phyloP scores from a whole-genome alignment of 192 early-diverging fungal species.

The Chytriomyces sp. region DNA sequence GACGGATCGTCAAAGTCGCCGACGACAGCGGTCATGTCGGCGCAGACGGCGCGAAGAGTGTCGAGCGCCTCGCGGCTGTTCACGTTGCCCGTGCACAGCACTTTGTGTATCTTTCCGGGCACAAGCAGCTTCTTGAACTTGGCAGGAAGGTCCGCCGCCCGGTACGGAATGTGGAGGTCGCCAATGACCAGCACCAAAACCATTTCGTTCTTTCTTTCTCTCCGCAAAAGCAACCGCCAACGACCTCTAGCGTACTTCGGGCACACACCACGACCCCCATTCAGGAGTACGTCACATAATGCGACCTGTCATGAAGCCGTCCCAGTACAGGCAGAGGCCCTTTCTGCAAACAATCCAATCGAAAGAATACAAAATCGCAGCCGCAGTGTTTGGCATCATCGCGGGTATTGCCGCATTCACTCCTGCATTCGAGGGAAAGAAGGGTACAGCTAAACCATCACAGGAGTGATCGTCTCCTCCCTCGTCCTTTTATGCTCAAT shows the following conservation, averaged over 20 bases:
- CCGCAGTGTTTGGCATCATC: not conserved
- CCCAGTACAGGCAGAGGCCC: not conserved
- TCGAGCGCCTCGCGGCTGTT: constrained; percentile 82
- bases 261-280: not conserved
- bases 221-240: not conserved
- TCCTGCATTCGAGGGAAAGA: too few species aligned
- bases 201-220: constrained; percentile 52
- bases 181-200: constrained; percentile 83
- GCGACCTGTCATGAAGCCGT: not conserved
- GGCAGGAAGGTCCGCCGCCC: constrained; percentile 81
- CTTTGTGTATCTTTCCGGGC: constrained; percentile 87
- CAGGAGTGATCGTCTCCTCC: too few species aligned
- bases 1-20: constrained; percentile 81
- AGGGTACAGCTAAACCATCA: too few species aligned
- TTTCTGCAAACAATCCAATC: not conserved
- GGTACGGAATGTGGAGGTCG: constrained; percentile 94
- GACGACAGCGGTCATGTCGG: constrained; percentile 72
- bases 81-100: constrained; percentile 91
- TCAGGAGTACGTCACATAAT: too few species aligned
- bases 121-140: constrained; percentile 94
- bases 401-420: not conserved
- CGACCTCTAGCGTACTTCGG: too few species aligned
- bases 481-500: too few species aligned
- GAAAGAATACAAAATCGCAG: not conserved
- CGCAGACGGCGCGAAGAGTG: constrained; percentile 81